These are phyloP conservation scores for Neofusicoccum cordaticola DNA, from an alignment of 2,329 filamentous ascomycete species.

Conservation along the genomic window DNA sequence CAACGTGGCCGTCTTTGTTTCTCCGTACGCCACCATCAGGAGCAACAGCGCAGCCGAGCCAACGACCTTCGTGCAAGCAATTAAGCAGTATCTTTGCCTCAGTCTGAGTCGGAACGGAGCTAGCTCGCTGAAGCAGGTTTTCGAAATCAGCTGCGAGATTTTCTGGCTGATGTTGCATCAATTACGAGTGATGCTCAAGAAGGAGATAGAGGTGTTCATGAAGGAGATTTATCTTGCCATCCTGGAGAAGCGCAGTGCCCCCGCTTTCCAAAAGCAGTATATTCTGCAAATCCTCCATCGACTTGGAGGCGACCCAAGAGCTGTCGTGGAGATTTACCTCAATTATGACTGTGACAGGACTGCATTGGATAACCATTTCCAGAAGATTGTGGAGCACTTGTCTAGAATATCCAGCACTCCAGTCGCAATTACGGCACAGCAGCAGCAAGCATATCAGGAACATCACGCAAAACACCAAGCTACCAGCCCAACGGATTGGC, in stretches of 20 bases:
- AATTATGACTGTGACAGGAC: constrained; percentile 98
- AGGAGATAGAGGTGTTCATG: constrained; percentile 96
- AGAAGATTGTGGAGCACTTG: constrained; percentile 87
- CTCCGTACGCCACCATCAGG: constrained; percentile 85
- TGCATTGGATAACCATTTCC: constrained; percentile 92
- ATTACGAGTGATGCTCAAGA: constrained; percentile 92
- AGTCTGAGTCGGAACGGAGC: constrained; percentile 93
- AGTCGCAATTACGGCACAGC: constrained; percentile 68
- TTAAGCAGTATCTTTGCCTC: constrained; percentile 95
- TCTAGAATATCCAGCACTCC: constrained; percentile 81
- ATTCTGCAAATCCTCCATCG: constrained; percentile 84
- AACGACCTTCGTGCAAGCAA: constrained; percentile 87
- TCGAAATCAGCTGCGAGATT: constrained; percentile 93
- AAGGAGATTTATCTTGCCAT: constrained; percentile 97
- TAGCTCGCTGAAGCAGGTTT: constrained; percentile 86
- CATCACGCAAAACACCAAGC: constrained; percentile 60
- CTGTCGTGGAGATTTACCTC: constrained; percentile 89
- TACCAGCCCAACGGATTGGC: constrained; percentile 67
- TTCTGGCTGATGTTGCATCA: constrained; percentile 97
- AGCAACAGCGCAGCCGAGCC: constrained; percentile 85
- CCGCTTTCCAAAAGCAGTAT: constrained; percentile 85
- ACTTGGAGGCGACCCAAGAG: constrained; percentile 79
- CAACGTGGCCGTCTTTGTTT: constrained; percentile 85
- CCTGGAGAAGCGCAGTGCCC: constrained; percentile 81
- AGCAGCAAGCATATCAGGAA: constrained; percentile 87